Base-by-base conservation (phyloP, 2,329 filamentous ascomycete genomes). In the Microcyclosporella mali region DNA sequence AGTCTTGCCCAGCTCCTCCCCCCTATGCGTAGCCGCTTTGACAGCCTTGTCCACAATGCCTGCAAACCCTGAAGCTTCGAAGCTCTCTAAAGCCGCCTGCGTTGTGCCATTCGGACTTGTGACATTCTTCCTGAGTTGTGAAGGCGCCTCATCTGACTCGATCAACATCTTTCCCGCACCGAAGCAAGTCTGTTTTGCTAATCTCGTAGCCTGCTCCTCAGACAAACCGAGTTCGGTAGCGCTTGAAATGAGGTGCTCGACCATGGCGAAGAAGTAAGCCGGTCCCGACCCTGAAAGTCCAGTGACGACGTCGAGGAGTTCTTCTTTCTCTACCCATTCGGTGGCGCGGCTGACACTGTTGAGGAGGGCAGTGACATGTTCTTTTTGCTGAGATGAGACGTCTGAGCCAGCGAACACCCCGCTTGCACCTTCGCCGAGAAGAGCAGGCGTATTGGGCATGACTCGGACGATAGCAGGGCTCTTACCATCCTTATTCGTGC, bases 101-200 rank as follows among this genome's bases (percentile, higher is more conserved):
- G 56, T 57, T 2, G 56, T 57, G 4, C 56, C 56, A 27, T 57
- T 58, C 4, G 53, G 55, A 30, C 55, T 57, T n/a, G 55, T 58
- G 27, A 57, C 55, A 29, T 58, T 58, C 40, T 56, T 55, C 19
- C 56, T 44, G 4, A 58, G 42, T 43, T 58, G 56, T 15, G 50
- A 44, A 3, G 56, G 56, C 16, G 48, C 30, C 11, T 57, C 55
- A 1, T 51, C 41, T 7, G 53, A 47, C 30, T 55, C 47, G 6
- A 57, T 45, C 6, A 58, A 43, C 56, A 58, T 58, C 46, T 52
- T 54, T 3, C 56, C 56, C 16, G 56, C 56, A 11, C 56, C 56
- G 4, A 58, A 43, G 40, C 56, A 58, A 10, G 56, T 58, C 43
- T 58, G 56, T 9, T 46, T 51, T 7, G 56, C 54, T 21, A 58